Base-by-base conservation (phyloP, 192 early-diverging fungal species). In the Mortierella hygrophila region DNA sequence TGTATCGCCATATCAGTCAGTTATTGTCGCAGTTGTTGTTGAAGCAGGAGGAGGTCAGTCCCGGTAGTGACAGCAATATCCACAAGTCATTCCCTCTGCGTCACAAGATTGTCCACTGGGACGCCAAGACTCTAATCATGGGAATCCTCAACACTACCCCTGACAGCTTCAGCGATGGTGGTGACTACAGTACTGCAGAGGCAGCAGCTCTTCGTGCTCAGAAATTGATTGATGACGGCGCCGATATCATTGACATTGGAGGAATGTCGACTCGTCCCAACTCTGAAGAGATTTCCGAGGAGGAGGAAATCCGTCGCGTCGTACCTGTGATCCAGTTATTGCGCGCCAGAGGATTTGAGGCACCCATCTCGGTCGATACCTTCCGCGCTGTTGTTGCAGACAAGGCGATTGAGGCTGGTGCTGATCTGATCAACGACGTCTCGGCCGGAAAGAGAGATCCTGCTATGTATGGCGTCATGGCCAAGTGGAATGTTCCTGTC, bases 81-180 rank as follows among this genome's bases (percentile, higher is more conserved):
- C 84, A 92, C 69, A 93, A 92, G 76, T 83, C 95, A 21, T 74
- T 94, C 26, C 88, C 90, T 20, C 82, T 94, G 32, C 82, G 81
- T 16, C 42, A 80, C 52, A 87, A 89, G 82, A 60, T 87, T 79
- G 96, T 93, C 91, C 80, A 76, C 32, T 95, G 93, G 93, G 80
- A 85, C 71, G 79, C 86, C 35, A 91, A 93, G 72, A 98, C 98
- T 0, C 91, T 93, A 70, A 89, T 97, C 73, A 99, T 99, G 98
- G 98, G 97, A 40, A 98, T 99, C 49, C 90, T 99, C 40, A 99
- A 99, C 76, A 95, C 96, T 47, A 99, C 98, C 0, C 98, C 98
- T 10, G 98, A 99, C 87, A 96, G 95, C 79, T 99, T 99, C 84
- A 95, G 94, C 70, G 98, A 99, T 82, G 98, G 98, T 78, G 98